phyloP scores from a whole-genome alignment of 2,329 filamentous ascomycete genomes.

The Sclerotinia trifoliorum region DNA sequence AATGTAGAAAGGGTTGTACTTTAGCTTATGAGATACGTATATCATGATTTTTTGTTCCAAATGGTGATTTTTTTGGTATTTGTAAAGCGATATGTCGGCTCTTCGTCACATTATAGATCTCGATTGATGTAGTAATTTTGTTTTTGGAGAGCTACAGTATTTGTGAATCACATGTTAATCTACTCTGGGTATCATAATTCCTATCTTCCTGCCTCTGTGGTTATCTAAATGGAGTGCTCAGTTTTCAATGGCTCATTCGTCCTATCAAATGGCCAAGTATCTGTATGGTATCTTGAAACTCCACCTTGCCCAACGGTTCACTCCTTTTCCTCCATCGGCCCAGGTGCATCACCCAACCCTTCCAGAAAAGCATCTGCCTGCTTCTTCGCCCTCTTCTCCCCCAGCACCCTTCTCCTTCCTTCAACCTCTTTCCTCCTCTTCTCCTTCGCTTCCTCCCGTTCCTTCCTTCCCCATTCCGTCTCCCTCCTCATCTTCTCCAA shows the following conservation, averaged over 20 bases:
- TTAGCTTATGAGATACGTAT: slow-evolving; percentile 14
- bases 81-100: not conserved
- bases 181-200: not conserved
- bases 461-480: slow-evolving; percentile 50
- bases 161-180: not conserved
- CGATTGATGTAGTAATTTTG: no score
- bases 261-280: not conserved
- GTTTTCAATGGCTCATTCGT: not conserved
- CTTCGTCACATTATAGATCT: not conserved
- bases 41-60: slow-evolving; percentile 1
- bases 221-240: not conserved
- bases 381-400: slow-evolving; percentile 58
- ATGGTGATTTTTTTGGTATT: not conserved
- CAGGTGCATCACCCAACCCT: slow-evolving; percentile 45
- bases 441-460: slow-evolving; percentile 56
- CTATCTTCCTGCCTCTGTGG: not conserved
- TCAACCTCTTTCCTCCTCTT: slow-evolving; percentile 63
- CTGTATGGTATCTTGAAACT: no score
- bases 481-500: slow-evolving; percentile 69
- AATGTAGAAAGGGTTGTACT: not conserved
- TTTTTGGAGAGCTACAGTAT: no score
- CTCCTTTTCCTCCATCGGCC: not conserved
- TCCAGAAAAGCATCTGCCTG: slow-evolving; percentile 73
- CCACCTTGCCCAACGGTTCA: not conserved
- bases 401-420: slow-evolving; percentile 46